Evolutionary conservation across 2,329 filamentous ascomycete species (phyloP).

Genomic region (Sporothrix pseudoabietina): DNA sequence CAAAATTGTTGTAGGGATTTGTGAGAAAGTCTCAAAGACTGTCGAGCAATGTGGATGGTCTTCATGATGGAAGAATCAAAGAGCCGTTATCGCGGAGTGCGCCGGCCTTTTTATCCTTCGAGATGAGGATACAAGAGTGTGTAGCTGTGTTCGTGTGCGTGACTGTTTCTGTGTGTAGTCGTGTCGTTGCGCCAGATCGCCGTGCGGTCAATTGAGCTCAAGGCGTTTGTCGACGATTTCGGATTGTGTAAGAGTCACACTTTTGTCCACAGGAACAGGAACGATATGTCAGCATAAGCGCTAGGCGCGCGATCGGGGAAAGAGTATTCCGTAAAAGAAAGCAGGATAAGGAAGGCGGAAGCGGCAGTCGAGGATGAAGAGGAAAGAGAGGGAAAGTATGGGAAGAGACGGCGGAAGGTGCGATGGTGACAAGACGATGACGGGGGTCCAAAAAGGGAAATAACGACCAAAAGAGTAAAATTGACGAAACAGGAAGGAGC

Average conservation of each 20-base stretch:
- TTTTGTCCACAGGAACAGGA: neutral
- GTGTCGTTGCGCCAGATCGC: neutral
- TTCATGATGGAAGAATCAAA: neutral
- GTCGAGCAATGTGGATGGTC: neutral
- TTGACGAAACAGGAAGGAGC: constrained; percentile 12
- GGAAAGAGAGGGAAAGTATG: neutral
- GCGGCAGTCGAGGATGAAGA: neutral
- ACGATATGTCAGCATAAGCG: neutral
- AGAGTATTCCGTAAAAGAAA: neutral
- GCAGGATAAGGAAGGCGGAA: neutral
- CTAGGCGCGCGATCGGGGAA: neutral
- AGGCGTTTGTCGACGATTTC: neutral
- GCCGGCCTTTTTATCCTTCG: neutral
- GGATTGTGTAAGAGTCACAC: neutral
- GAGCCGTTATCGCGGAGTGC: neutral
- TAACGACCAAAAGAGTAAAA: constrained; percentile 7
- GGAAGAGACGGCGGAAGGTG: neutral
- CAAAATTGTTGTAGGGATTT: neutral
- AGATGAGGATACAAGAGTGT: neutral
- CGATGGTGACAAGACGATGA: neutral
- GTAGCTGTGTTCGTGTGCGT: neutral
- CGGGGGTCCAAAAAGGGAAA: neutral
- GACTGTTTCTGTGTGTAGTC: neutral
- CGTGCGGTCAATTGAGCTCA: neutral
- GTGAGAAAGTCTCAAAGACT: neutral